Percentiles rank a stretch among this genome's conserved stretches.
Evolutionary conservation across 2,329 filamentous ascomycete genomes (phyloP).

Genomic region (Zasmidium angulare): DNA sequence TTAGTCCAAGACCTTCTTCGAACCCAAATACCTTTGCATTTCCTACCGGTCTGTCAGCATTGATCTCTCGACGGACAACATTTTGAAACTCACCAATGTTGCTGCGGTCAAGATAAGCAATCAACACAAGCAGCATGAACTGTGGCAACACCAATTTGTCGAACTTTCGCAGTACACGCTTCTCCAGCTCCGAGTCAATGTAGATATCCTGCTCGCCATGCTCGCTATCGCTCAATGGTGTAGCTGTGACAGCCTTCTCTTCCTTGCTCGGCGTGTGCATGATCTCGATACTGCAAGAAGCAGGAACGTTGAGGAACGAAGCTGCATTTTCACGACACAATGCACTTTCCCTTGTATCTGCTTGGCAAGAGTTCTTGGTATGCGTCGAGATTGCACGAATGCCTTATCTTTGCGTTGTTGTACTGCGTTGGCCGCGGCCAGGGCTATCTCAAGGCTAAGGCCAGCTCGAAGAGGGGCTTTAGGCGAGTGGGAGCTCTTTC

Average conservation of each 20-base stretch:
- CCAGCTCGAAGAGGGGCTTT: not conserved
- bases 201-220: not conserved
- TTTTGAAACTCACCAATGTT: conserved; percentile 9
- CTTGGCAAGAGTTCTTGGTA: not conserved
- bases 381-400: not conserved
- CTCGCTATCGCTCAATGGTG: not conserved
- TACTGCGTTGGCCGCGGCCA: not conserved
- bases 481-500: not conserved
- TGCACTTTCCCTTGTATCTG: not conserved
- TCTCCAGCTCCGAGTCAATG: conserved; percentile 13
- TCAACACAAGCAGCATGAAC: conserved; percentile 16
- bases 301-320: no score
- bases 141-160: conserved; percentile 20
- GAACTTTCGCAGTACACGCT: conserved; percentile 17
- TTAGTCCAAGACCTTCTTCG: conserved; percentile 18
- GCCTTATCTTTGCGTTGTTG: not conserved
- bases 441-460: not conserved
- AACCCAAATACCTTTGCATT: conserved; percentile 24
- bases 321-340: no score
- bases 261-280: not conserved
- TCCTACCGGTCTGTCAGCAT: not conserved
- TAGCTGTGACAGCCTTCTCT: not conserved
- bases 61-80: not conserved
- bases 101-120: conserved; percentile 22
- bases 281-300: not conserved